A percentile compares a stretch with the other conserved stretches of the same genome.
These are phyloP conservation scores for Eutrema salsugineum DNA, from an alignment of 441 rosid species.

Conservation along the genomic window DNA sequence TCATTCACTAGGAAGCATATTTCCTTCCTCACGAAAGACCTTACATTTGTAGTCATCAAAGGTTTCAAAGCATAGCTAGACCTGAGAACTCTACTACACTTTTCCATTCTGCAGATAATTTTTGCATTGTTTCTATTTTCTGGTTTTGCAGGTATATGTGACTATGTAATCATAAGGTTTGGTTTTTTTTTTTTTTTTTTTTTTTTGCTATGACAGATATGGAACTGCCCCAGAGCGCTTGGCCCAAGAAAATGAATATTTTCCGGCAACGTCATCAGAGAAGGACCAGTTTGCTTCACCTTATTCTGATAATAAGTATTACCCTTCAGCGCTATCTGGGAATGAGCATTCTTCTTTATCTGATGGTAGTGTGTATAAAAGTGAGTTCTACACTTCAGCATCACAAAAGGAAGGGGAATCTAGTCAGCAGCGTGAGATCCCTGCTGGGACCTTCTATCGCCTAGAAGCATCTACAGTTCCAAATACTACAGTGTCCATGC, in stretches of 20 bases:
- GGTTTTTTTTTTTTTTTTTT: too few species aligned
- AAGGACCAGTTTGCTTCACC: constrained; percentile 29
- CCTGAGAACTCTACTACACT: neutral
- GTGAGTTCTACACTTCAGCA: constrained; percentile 14
- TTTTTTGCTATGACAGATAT: constrained; percentile 31
- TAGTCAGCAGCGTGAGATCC: constrained; percentile 23
- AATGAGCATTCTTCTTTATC: constrained; percentile 15
- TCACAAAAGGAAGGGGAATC: constrained; percentile 30
- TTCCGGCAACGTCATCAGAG: constrained; percentile 11
- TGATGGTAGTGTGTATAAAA: constrained; percentile 13
- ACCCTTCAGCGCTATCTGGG: constrained; percentile 22
- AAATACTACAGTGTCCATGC: constrained; percentile 11
- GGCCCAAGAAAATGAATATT: constrained; percentile 24
- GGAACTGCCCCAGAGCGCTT: constrained; percentile 25
- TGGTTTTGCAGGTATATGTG: constrained; percentile 10
- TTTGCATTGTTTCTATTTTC: neutral
- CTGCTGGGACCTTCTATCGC: constrained; percentile 14
- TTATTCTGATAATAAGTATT: constrained; percentile 19
- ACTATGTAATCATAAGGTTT: constrained; percentile 1
- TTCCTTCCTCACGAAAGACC: neutral
- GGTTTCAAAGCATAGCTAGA: neutral
- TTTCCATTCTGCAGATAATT: neutral
- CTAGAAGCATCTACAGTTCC: constrained; percentile 17
- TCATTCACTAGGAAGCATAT: neutral
- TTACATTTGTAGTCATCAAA: neutral